Evolutionary conservation across 495 filamentous ascomycete species (phyloP), one percentile per base, ranked within the genome.

Genomic region (Margaritispora aquatica): DNA sequence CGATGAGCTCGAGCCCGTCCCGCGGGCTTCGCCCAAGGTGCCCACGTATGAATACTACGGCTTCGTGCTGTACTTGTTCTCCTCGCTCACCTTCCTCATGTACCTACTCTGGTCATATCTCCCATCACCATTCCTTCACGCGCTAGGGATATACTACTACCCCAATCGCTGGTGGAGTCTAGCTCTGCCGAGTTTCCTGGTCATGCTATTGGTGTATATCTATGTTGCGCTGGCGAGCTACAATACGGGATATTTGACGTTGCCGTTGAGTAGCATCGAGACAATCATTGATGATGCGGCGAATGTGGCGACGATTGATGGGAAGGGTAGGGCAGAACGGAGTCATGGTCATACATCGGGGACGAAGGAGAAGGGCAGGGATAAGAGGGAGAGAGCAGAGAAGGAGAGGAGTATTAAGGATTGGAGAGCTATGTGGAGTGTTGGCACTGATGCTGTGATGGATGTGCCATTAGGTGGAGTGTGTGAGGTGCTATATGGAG

Each of bases 21-120:
- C 94, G 1, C 86, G 92, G 34, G 94, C 92, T 17, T 87, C 86
- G 46, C 94, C 94, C 0, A 92, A 92, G 64, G 92, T 97, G 1
- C 94, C 94, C 9, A 98, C 94, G 0, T 97, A 98, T 71, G 94
- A 98, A 69, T 98, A 98, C 80, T 97, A 98, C 70, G 94, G 94
- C 62, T 97, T 98, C 74, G 92, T 94, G 52, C 80, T 98, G 24
- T 97, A 98, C 70, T 80, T 98, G 24, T 87, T 89, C 65, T 89
- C 85, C 34, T 87, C 82, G 15, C 74, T 92, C 36, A 84, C 81
- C 1, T 97, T 97, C 69, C 70, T 92, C 24, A 86, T 96, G 52
- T 97, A 97, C 69, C 77, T 97, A 10, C 80, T 97, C 1, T 98
- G 95, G 94, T 87, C 89, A 13, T 97, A 91, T 70, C 85, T 96